These are phyloP conservation scores for Torrubiellomyces zombiae DNA, from an alignment of 2,329 filamentous ascomycete species.

Conservation along the genomic window DNA sequence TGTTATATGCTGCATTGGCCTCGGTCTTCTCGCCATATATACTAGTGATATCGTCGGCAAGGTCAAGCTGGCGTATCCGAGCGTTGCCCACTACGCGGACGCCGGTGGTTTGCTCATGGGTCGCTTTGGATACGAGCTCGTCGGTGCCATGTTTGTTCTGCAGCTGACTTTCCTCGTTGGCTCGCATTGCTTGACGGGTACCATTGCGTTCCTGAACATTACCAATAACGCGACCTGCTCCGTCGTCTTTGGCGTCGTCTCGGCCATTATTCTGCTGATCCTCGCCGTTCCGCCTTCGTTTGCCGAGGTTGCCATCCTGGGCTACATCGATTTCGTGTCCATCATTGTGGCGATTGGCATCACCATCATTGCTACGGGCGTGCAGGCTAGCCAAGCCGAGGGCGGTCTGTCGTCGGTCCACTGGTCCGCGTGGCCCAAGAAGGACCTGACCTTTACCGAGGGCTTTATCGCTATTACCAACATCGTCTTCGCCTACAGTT, in stretches of 20 bases:
- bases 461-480: constrained; percentile 47
- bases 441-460: constrained; percentile 29
- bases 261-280: constrained; percentile 26
- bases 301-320: constrained; percentile 30
- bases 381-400: constrained; percentile 17
- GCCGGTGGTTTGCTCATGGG: constrained; percentile 47
- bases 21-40: constrained; percentile 30
- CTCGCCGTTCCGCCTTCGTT: constrained; percentile 31
- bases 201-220: constrained; percentile 50
- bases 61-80: constrained; percentile 33
- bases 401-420: constrained; percentile 16
- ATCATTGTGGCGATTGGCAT: constrained; percentile 47
- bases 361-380: constrained; percentile 48
- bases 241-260: constrained; percentile 27
- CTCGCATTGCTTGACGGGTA: constrained; percentile 56
- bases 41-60: constrained; percentile 29
- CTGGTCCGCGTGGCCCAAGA: constrained; percentile 30
- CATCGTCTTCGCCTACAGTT: constrained; percentile 55
- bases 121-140: constrained; percentile 40
- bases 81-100: constrained; percentile 51
- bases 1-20: constrained; percentile 22
- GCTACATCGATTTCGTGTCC: constrained; percentile 41
- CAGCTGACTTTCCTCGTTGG: constrained; percentile 54
- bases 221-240: constrained; percentile 35
- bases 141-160: constrained; percentile 43